Conservation (phyloP, 2,329 filamentous ascomycete genomes). For the Fusarium falciforme region DNA sequence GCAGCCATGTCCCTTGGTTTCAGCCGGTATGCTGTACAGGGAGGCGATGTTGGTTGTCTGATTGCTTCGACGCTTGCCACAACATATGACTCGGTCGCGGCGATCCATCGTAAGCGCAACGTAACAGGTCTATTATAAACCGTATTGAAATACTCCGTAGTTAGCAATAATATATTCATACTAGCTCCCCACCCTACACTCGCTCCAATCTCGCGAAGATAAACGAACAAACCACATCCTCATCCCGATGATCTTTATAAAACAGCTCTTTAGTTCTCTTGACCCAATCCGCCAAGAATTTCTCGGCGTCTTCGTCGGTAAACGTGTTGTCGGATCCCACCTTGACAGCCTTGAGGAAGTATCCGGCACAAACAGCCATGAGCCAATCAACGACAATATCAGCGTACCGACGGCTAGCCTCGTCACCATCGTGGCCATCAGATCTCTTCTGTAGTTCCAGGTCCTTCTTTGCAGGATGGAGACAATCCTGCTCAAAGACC, state of each 20-base stretch:
- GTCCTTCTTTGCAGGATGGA: not conserved
- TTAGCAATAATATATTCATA: not conserved
- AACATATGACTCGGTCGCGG: too few species aligned
- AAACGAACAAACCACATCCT: not conserved
- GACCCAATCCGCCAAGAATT: not conserved
- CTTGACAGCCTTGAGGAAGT: not conserved
- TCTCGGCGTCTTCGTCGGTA: not conserved
- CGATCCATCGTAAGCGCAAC: too few species aligned
- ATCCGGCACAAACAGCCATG: not conserved
- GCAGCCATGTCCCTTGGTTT: too few species aligned
- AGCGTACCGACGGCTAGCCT: not conserved
- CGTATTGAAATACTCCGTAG: not conserved
- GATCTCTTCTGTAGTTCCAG: not conserved
- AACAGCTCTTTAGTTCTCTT: not conserved
- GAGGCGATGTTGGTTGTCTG: too few species aligned
- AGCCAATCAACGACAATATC: not conserved
- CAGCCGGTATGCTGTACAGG: too few species aligned
- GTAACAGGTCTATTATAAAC: too few species aligned
- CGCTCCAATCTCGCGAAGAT: not conserved
- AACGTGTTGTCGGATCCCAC: not conserved
- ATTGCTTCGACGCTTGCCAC: too few species aligned
- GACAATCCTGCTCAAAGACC: not conserved
- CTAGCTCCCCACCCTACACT: not conserved
- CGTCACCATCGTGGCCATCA: not conserved
- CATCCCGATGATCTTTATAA: not conserved